Evolutionary conservation across 768 basidiomycete species (phyloP).

Genomic region (Russula emetica): DNA sequence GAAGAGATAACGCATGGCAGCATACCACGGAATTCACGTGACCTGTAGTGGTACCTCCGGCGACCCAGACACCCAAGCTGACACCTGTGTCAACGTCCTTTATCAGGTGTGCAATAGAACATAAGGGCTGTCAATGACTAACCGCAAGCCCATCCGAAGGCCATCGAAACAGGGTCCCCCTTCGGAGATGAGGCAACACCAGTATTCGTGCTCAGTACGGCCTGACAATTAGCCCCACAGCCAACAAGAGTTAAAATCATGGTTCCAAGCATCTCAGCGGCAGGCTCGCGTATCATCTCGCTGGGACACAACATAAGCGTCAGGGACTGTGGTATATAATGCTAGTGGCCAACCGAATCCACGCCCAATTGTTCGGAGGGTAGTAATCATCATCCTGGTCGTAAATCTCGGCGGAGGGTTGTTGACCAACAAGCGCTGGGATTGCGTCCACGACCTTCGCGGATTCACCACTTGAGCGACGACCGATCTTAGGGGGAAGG

Average conservation of each 20-base stretch:
- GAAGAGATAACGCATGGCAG: not conserved
- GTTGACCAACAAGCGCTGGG: not conserved
- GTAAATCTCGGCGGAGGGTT: not conserved
- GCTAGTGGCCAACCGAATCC: slow-evolving; percentile 22
- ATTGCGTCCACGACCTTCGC: not conserved
- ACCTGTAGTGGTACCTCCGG: slow-evolving; percentile 63
- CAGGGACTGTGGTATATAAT: not conserved
- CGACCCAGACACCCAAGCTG: slow-evolving; percentile 65
- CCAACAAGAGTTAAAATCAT: slow-evolving; percentile 31
- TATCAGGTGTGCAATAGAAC: not conserved
- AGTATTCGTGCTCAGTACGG: slow-evolving; percentile 26
- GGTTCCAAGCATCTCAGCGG: slow-evolving; percentile 32
- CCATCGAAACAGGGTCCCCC: slow-evolving; percentile 28
- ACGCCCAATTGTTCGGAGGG: slow-evolving; percentile 28
- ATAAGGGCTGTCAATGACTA: not conserved
- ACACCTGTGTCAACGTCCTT: slow-evolving; percentile 37
- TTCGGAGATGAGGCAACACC: slow-evolving; percentile 29
- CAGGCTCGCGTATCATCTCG: slow-evolving; percentile 27
- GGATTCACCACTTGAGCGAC: slow-evolving; percentile 1
- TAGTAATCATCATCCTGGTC: slow-evolving; percentile 8
- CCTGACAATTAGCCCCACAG: slow-evolving; percentile 29
- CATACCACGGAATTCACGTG: slow-evolving; percentile 44
- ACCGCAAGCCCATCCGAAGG: slow-evolving; percentile 30
- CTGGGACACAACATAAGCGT: not conserved
- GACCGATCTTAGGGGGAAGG: not conserved